phyloP scores from a whole-genome alignment of 306 rosid species.

The Neltuma alba region DNA sequence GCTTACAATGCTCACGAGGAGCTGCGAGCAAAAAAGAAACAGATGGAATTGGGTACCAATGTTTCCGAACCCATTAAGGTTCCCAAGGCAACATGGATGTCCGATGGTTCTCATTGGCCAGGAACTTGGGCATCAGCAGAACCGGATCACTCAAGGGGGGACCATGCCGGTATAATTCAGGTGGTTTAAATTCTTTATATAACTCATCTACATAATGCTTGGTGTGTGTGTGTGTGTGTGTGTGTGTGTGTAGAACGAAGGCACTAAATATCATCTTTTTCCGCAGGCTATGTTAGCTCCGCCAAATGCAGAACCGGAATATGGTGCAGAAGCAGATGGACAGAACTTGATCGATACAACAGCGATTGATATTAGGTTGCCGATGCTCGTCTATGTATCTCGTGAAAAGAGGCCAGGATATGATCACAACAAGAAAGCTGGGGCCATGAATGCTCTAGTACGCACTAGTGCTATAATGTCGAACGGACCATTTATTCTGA shows the following conservation, averaged over 20 bases:
- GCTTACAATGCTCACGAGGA: constrained; percentile 92
- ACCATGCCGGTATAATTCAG: constrained; percentile 89
- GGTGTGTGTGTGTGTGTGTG: no score
- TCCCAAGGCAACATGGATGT: constrained; percentile 87
- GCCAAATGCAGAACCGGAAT: constrained; percentile 72
- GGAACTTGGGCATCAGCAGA: constrained; percentile 86
- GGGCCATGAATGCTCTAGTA: constrained; percentile 90
- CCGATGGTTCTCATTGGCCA: constrained; percentile 93
- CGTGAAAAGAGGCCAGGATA: constrained; percentile 84
- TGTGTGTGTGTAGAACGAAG: no score
- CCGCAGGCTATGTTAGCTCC: constrained; percentile 90
- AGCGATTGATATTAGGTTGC: constrained; percentile 72
- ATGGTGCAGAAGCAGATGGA: constrained; percentile 66
- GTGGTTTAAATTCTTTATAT: constrained; percentile 35
- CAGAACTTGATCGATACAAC: constrained; percentile 73
- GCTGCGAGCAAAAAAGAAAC: constrained; percentile 76
- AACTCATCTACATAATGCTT: not conserved
- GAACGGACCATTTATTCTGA: constrained; percentile 83
- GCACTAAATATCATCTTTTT: not conserved
- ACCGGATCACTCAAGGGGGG: constrained; percentile 79
- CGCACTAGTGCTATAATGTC: constrained; percentile 91
- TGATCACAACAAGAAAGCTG: constrained; percentile 92
- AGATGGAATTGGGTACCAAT: constrained; percentile 61
- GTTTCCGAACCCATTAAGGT: constrained; percentile 59
- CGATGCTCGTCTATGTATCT: constrained; percentile 85